Conservation (phyloP, 1,284 basidiomycete genomes). For the Crocinoboletus sp. region DNA sequence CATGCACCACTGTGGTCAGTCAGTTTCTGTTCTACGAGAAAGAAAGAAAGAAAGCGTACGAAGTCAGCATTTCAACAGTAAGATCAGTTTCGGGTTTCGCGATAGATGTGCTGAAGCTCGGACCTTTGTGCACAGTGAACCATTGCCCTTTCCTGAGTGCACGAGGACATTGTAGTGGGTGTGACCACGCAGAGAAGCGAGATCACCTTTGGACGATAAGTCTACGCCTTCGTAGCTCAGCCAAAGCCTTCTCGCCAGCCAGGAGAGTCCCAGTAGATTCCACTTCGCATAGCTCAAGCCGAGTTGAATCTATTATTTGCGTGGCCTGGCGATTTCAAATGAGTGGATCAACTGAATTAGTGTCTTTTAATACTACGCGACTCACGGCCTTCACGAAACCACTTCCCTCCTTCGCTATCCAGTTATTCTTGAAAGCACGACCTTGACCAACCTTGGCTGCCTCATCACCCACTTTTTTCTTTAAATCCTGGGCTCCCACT, state of each 20-base stretch:
- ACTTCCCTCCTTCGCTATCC: conserved; percentile 91
- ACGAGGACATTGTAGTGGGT: background rate
- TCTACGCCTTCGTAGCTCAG: conserved; percentile 92
- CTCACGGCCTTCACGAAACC: conserved; percentile 84
- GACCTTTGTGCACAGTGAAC: conserved; percentile 87
- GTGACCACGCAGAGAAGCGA: background rate
- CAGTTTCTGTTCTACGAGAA: conserved; percentile 1
- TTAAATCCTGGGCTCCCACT: conserved; percentile 62
- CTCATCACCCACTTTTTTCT: conserved; percentile 76
- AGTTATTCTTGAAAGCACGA: conserved; percentile 95
- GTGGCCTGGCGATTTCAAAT: conserved; percentile 40
- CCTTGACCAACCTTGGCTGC: conserved; percentile 89
- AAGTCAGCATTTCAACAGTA: conserved; percentile 92
- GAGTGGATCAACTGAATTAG: background rate
- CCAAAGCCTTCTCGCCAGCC: conserved; percentile 74
- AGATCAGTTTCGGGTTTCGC: conserved; percentile 98
- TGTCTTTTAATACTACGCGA: conserved; percentile 13
- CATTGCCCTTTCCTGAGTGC: conserved; percentile 86
- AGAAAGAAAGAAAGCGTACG: conserved; percentile 47
- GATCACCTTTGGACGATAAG: conserved; percentile 67
- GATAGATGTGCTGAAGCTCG: conserved; percentile 88
- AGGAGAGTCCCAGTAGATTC: conserved; percentile 65
- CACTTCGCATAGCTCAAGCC: conserved; percentile 74
- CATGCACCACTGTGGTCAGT: conserved; percentile 66
- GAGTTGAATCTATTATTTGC: conserved; percentile 70